phyloP scores from a whole-genome alignment of 768 basidiomycete genomes.

The Mycena albidolilacea region DNA sequence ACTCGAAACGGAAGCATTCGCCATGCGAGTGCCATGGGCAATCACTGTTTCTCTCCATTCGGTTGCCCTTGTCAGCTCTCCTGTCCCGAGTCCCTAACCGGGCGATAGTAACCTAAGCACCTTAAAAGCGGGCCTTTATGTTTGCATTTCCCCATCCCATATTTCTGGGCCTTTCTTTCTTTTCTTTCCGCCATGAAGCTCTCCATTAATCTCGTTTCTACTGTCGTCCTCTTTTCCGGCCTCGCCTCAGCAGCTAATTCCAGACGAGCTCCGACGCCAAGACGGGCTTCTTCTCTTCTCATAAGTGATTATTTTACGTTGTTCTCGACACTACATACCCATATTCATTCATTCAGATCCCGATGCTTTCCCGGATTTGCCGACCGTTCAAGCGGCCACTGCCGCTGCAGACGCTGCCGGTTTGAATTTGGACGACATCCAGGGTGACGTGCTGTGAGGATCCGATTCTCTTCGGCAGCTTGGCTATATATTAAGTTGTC shows the following conservation, averaged over 20 bases:
- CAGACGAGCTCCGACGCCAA: background rate
- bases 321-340: background rate
- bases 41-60: background rate
- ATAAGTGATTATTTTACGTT: background rate
- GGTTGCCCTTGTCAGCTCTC: no score
- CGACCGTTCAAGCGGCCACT: background rate
- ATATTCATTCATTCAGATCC: background rate
- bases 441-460: constrained; percentile 62
- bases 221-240: constrained; percentile 12
- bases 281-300: background rate
- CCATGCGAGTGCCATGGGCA: no score
- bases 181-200: constrained; percentile 19
- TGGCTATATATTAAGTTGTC: background rate
- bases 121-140: constrained; percentile 5
- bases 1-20: no score
- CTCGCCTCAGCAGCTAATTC: constrained; percentile 8
- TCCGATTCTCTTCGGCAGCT: background rate
- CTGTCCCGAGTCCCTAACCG: no score
- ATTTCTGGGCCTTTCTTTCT: background rate
- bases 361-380: background rate
- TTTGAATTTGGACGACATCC: constrained; percentile 58
- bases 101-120: background rate
- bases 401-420: constrained; percentile 7
- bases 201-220: background rate
- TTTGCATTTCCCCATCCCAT: background rate